Conservation (phyloP, 1,284 basidiomycete genomes). For the Afroboletus lepidellus region DNA sequence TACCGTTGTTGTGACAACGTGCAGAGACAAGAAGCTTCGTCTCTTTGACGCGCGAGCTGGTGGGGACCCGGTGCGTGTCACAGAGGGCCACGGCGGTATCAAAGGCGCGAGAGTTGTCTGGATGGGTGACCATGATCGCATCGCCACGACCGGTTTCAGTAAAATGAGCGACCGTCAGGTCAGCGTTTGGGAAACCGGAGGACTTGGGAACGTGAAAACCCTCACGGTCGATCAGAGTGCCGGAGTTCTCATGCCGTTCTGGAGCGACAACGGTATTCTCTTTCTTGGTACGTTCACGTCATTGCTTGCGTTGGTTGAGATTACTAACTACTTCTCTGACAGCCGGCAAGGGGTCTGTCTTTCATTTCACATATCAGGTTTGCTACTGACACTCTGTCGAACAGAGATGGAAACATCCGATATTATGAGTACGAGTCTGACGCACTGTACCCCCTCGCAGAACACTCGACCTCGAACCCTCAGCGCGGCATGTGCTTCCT, state of each 20-base stretch:
- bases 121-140: conserved; percentile 87
- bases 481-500: conserved; percentile 97
- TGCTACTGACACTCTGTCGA: conserved; percentile 14
- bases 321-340: conserved; percentile 3
- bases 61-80: conserved; percentile 73
- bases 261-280: conserved; percentile 90
- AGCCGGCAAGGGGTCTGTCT: conserved; percentile 73
- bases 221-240: conserved; percentile 82
- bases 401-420: conserved; percentile 88
- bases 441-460: conserved; percentile 75
- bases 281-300: conserved; percentile 69
- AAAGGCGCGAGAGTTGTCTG: conserved; percentile 90
- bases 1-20: conserved; percentile 75
- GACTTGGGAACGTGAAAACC: conserved; percentile 73
- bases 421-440: conserved; percentile 96
- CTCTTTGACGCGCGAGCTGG: conserved; percentile 88
- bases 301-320: background rate
- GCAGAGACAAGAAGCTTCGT: conserved; percentile 89
- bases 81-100: conserved; percentile 91
- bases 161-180: conserved; percentile 93
- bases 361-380: conserved; percentile 15
- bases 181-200: conserved; percentile 81
- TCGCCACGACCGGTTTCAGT: conserved; percentile 94
- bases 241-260: conserved; percentile 97
- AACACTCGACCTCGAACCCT: conserved; percentile 89